phyloP scores from a whole-genome alignment of 139 green algal species.

The Pseudopediastrum boryanum region DNA sequence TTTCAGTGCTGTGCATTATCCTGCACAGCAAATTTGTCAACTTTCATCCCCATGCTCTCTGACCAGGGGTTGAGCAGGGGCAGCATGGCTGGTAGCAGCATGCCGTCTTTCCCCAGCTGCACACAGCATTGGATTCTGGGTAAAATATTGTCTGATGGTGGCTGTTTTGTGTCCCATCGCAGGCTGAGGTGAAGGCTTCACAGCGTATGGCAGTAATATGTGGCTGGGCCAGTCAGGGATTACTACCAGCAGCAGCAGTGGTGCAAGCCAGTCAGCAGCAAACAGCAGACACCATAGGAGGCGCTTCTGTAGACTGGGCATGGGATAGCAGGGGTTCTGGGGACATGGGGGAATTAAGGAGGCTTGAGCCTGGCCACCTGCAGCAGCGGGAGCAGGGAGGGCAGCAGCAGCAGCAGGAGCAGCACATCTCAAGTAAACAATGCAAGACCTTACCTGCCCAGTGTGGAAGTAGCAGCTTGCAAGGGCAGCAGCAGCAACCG shows the following conservation, averaged over 20 bases:
- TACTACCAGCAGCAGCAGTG: not conserved
- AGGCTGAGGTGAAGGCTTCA: slow-evolving; percentile 33
- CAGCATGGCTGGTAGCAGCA: not conserved
- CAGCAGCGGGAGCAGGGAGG: not conserved
- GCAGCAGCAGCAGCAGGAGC: not conserved
- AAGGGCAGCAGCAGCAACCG: not conserved
- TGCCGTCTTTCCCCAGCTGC: not conserved
- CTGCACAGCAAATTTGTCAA: too few species aligned
- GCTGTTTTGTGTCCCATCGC: not conserved
- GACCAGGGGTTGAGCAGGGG: too few species aligned
- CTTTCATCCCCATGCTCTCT: too few species aligned
- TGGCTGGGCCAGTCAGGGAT: slow-evolving; percentile 13
- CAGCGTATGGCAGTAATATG: slow-evolving; percentile 40
- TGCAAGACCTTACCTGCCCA: too few species aligned
- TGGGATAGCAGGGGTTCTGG: not conserved
- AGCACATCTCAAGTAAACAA: too few species aligned
- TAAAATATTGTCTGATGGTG: not conserved
- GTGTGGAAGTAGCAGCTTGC: too few species aligned
- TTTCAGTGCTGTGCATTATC: too few species aligned
- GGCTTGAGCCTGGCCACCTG: not conserved
- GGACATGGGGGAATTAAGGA: not conserved
- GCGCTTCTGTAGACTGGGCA: not conserved
- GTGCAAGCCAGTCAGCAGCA: not conserved
- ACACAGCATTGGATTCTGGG: not conserved
- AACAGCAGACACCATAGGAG: not conserved